Evolutionary conservation across 1,284 basidiomycete species (phyloP).

Genomic region (Papiliotrema nemorosa): DNA sequence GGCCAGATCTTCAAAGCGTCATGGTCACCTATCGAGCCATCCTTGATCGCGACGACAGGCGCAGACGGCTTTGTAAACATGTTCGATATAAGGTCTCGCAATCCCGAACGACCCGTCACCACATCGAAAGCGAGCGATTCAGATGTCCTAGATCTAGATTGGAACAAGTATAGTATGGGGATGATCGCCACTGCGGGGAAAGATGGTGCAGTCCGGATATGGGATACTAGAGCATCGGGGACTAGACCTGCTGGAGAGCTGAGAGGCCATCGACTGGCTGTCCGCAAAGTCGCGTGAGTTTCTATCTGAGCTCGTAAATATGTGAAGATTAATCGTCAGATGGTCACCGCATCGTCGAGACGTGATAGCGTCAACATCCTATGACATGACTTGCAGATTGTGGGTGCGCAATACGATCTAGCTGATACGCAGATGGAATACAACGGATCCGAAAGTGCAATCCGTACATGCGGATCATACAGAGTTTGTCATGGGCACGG

Average conservation of each 20-base stretch:
- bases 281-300: conserved; percentile 50
- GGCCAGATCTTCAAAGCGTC: conserved; percentile 74
- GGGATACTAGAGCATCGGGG: conserved; percentile 43
- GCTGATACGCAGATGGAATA: neutral
- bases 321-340: conserved; percentile 4
- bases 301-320: neutral
- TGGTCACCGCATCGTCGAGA: conserved; percentile 62
- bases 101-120: conserved; percentile 7
- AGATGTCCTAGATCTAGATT: conserved; percentile 51
- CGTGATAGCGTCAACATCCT: conserved; percentile 57
- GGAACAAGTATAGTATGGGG: conserved; percentile 56
- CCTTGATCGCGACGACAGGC: conserved; percentile 74
- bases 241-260: conserved; percentile 25
- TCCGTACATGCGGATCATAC: conserved; percentile 81
- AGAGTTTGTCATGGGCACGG: conserved; percentile 89
- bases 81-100: conserved; percentile 67
- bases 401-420: conserved; percentile 52
- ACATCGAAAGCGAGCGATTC: conserved; percentile 11
- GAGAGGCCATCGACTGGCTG: conserved; percentile 53
- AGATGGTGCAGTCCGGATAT: conserved; percentile 52
- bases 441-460: conserved; percentile 46
- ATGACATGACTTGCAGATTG: conserved; percentile 95
- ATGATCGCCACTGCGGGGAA: conserved; percentile 53
- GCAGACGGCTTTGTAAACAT: conserved; percentile 77
- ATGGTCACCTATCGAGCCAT: conserved; percentile 87